A percentile compares a stretch with the other conserved stretches of the same genome.
Conservation (phyloP, 495 filamentous ascomycete genomes). For the Penicillium turbatum region DNA sequence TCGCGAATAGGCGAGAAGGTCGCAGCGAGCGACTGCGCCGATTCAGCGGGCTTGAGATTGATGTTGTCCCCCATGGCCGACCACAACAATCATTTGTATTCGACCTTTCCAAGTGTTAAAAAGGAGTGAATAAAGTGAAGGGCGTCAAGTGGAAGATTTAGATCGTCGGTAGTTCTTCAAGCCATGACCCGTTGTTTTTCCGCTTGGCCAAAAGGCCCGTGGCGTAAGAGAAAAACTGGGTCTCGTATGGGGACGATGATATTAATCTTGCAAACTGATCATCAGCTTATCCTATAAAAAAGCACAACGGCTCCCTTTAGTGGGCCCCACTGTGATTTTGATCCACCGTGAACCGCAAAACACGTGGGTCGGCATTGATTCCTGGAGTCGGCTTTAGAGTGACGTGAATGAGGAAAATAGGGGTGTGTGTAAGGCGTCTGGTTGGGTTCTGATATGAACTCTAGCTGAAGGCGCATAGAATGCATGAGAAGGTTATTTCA, state of each 20-base stretch:
- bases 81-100: background rate
- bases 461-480: too few relatives aligned
- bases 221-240: background rate
- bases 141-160: background rate
- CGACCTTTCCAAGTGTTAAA: background rate
- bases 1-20: slow-evolving; percentile 24
- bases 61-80: background rate
- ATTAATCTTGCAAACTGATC: background rate
- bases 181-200: background rate
- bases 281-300: too few relatives aligned
- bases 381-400: too few relatives aligned
- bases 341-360: too few relatives aligned
- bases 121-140: background rate
- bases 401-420: too few relatives aligned
- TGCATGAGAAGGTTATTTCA: too few relatives aligned
- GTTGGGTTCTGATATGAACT: too few relatives aligned
- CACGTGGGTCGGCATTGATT: too few relatives aligned
- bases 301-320: too few relatives aligned
- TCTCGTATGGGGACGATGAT: background rate
- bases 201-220: background rate
- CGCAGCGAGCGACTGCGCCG: slow-evolving; percentile 21
- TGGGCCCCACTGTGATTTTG: too few relatives aligned
- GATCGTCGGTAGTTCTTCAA: background rate
- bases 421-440: too few relatives aligned
- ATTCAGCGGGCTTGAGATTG: slow-evolving; percentile 12